phyloP scores from a whole-genome alignment of 108 stramenopile species.

The Epithemia pelagica region DNA sequence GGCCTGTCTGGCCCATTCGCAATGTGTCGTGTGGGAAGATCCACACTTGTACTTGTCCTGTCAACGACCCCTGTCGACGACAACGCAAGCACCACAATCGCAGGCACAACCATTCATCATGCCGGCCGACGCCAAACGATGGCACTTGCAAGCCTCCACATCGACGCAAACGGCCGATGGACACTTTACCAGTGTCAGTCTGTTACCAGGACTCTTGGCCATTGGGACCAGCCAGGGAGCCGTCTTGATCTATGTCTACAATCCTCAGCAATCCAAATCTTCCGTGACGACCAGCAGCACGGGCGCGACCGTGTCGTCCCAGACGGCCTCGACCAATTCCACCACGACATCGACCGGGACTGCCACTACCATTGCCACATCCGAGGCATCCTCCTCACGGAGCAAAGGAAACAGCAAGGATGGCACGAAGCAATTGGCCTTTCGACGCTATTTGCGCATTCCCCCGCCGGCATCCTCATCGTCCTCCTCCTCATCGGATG shows the following conservation, averaged over 20 bases:
- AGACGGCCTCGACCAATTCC: background rate
- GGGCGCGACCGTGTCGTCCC: background rate
- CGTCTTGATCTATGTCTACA: slow-evolving; percentile 58
- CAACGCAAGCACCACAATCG: background rate
- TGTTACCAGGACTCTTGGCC: slow-evolving; percentile 62
- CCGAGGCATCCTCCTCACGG: slow-evolving; percentile 8
- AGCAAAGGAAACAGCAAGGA: no score
- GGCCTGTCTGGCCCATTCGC: slow-evolving; percentile 30
- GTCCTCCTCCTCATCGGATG: no score
- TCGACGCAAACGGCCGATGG: slow-evolving; percentile 53
- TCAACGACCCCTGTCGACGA: slow-evolving; percentile 7
- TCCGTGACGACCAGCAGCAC: background rate
- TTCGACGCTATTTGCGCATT: slow-evolving; percentile 49
- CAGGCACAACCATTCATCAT: no score
- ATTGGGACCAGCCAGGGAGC: slow-evolving; percentile 72
- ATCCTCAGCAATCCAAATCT: slow-evolving; percentile 7
- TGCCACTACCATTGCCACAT: slow-evolving; percentile 11
- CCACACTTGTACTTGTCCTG: slow-evolving; percentile 50
- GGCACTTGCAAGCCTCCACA: slow-evolving; percentile 16
- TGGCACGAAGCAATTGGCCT: no score
- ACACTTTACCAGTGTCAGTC: slow-evolving; percentile 41
- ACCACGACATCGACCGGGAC: background rate
- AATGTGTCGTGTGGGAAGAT: slow-evolving; percentile 36
- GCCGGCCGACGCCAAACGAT: slow-evolving; percentile 17
- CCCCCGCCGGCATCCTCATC: slow-evolving; percentile 49